Conservation (phyloP, 192 early-diverging fungal species). For the Rhizophagus sp. region DNA sequence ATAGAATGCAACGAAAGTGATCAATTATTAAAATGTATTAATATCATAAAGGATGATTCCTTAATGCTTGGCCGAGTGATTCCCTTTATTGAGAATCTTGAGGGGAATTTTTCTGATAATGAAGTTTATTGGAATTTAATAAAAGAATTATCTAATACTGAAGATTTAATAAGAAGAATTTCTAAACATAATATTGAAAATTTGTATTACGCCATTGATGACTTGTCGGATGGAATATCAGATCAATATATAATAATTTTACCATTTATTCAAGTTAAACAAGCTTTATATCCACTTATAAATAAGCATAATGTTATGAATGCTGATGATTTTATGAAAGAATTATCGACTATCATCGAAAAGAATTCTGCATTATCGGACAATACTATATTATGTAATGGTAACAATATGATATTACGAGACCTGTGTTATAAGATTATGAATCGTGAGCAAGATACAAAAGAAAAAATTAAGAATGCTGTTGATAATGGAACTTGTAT, state of each 20-base stretch:
- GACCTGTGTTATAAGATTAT: too few relatives aligned
- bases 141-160: background rate
- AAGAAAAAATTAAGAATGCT: background rate
- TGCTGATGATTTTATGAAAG: background rate
- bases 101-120: background rate
- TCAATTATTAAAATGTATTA: too few relatives aligned
- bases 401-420: too few relatives aligned
- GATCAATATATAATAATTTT: slow-evolving; percentile 16
- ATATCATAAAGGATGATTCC: background rate
- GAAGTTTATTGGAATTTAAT: slow-evolving; percentile 6
- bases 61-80: background rate
- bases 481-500: slow-evolving; percentile 7
- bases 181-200: slow-evolving; percentile 24
- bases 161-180: background rate
- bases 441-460: too few relatives aligned
- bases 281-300: slow-evolving; percentile 15
- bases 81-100: background rate
- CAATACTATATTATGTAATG: too few relatives aligned
- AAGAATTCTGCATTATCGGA: background rate
- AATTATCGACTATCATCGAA: background rate
- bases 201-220: slow-evolving; percentile 5
- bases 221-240: slow-evolving; percentile 20
- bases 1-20: background rate
- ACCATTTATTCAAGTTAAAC: slow-evolving; percentile 26
- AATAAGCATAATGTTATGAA: background rate